Base-by-base conservation (phyloP, 108 stramenopile species). In the Pseudonitzschia delicatissima region DNA sequence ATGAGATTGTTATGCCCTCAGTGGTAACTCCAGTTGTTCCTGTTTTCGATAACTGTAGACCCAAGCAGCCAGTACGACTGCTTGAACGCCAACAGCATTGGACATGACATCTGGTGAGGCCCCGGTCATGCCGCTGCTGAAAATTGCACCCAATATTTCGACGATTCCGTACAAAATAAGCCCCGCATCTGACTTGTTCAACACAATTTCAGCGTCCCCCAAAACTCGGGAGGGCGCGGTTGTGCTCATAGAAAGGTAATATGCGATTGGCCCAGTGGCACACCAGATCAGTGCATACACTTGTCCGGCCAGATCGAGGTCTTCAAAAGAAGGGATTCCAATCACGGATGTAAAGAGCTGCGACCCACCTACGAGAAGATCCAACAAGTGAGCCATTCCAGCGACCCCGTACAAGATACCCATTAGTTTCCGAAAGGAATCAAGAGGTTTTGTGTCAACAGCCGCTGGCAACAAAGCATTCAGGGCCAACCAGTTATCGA, bases 401-500 rank as follows among this genome's bases (percentile, higher is more conserved):
- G 78, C 78, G 0, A 74, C 25, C n/a, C 73, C 73, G 47, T 74
- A 79, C 58, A 79, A 53, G 3, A 25, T 28, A 0, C 78, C 78
- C 73, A 79, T 79, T 0, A 79, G 78, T 18, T 13, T n/a, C 11
- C 78, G 73, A 66, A 75, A 79, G 0, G 59, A 37, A 53, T 79
- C 59, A 1, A 79, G 18, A 18, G 72, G 50, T 33, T 12, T 55
- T 6, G 39, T 21, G 57, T 65, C 55, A 13, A 72, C 28, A 6
- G 62, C 71, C 26, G 36, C 33, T 37, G 77, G 82, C 21, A 83
- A 53, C 57, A 83, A 37, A 1, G 76, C 68, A 27, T 74, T 72
- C 4, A 83, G 69, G n/a, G 82, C 82, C 49, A 83, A 11, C 25
- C 40, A 40, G 33, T 83, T 83, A 72, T 83, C 82, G 1, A 77